Evolutionary conservation across 2,329 filamentous ascomycete genomes (phyloP).

Genomic region (Fusarium torreyae): DNA sequence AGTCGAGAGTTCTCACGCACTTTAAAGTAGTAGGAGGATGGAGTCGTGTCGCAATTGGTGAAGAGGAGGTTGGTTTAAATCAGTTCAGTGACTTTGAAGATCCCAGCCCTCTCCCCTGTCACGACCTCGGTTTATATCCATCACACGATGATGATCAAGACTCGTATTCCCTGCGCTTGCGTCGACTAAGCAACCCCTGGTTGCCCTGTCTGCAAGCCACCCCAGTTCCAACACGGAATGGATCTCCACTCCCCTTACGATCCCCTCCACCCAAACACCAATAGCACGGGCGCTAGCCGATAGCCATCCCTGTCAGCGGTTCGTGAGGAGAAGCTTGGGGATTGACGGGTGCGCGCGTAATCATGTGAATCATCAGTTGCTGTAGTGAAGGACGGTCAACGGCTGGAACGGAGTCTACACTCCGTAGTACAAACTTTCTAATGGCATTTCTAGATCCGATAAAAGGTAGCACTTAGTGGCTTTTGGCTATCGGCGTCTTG

Average conservation of each 20-base stretch:
- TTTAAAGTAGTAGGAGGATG: conserved; percentile 11
- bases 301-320: conserved; percentile 1
- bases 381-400: neutral
- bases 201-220: conserved; percentile 28
- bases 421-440: neutral
- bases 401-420: neutral
- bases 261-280: conserved; percentile 7
- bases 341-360: neutral
- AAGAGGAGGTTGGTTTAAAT: conserved; percentile 34
- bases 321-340: neutral
- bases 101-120: conserved; percentile 20
- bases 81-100: neutral
- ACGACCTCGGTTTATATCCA: conserved; percentile 38
- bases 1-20: conserved; percentile 26
- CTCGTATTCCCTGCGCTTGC: conserved; percentile 30
- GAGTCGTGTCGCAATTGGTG: conserved; percentile 3
- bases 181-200: conserved; percentile 36
- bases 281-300: conserved; percentile 8
- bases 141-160: conserved; percentile 27
- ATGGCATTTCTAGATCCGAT: neutral
- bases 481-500: conserved; percentile 9
- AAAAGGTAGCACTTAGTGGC: conserved; percentile 2
- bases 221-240: conserved; percentile 13
- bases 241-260: conserved; percentile 13
- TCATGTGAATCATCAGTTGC: conserved; percentile 6